Evolutionary conservation across 225 moss, liverwort and hornwort genomes (phyloP), one percentile per base, ranked within the genome.

Genomic region (Bryum argenteum): DNA sequence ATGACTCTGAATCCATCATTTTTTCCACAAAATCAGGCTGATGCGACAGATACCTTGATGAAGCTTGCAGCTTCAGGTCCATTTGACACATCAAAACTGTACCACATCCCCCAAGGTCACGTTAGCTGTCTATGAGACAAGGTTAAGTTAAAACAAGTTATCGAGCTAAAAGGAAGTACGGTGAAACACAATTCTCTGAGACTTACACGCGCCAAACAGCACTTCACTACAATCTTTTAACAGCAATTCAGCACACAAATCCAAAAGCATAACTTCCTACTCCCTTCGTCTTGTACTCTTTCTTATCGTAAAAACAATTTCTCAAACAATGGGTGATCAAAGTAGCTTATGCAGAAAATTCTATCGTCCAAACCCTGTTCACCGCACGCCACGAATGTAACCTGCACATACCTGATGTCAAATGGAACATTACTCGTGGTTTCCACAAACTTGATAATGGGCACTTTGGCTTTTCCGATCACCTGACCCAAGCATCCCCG

Each of bases 31-130:
- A 24, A 6, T 20, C 70, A 33, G 4, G 12, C 47, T 51, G 5
- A 48, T 16, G 54, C 19, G 41, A 19, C 56, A 67, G 21, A 42
- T 83, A 98, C 97, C 91, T 68, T 88, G 55, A 98, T 94, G 70
- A 94, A 98, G 10, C 85, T 86, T 67, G 94, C 98, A 77, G 98
- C 98, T 78, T 98, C 92, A 18, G 94, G 98, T 73, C 94, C 98
- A 78, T 98, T 94, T 39, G 92, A 87, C 39, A 98, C 98, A 76
- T 98, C 98, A 81, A 98, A 98, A 79, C 98, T 98, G 77, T 73
- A 81, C 61, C 39, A 72, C 56, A 69, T 16, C 24, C 57, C 45
- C 57, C 45, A 61, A 65, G 18, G 61, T 18, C 28, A 54, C 3
- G 51, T 77, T 58, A 67, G 45, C 40, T 17, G 40, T n/a, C 16